phyloP scores from a whole-genome alignment of 306 rosid genomes.

The Aeschynomene evenia region DNA sequence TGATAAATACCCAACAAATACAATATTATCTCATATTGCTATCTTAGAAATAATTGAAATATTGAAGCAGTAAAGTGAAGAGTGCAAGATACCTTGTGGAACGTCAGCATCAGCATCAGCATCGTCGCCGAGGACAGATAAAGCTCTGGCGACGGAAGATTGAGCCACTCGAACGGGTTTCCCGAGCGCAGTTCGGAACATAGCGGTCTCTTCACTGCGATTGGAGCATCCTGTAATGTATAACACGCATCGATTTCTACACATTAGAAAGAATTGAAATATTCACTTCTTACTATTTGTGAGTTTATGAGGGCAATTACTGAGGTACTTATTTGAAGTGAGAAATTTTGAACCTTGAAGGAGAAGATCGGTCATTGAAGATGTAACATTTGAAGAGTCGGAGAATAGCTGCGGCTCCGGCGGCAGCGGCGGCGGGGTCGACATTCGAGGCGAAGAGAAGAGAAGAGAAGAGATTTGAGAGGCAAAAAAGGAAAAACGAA shows the following conservation, averaged over 20 bases:
- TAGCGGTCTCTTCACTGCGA: background rate
- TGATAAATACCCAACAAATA: background rate
- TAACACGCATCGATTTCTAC: background rate
- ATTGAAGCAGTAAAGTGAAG: background rate
- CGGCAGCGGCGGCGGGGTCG: too few species aligned
- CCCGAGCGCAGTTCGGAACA: background rate
- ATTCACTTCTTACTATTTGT: background rate
- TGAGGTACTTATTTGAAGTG: background rate
- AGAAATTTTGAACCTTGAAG: background rate
- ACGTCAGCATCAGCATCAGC: background rate
- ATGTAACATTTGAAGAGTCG: slow-evolving; percentile 3
- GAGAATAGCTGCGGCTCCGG: slow-evolving; percentile 26
- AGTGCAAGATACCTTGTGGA: background rate
- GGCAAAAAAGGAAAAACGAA: too few species aligned
- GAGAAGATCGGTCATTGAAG: slow-evolving; percentile 28
- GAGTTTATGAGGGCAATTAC: background rate
- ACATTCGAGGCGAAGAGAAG: slow-evolving; percentile 1
- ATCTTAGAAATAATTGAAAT: background rate
- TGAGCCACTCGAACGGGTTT: background rate
- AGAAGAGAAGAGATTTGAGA: too few species aligned
- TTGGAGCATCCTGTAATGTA: background rate
- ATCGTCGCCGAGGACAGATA: background rate
- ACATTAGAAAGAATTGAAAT: background rate
- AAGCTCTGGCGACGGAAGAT: background rate
- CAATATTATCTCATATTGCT: background rate